phyloP scores from a whole-genome alignment of 2,329 filamentous ascomycete species.

The Huntiella savannae region DNA sequence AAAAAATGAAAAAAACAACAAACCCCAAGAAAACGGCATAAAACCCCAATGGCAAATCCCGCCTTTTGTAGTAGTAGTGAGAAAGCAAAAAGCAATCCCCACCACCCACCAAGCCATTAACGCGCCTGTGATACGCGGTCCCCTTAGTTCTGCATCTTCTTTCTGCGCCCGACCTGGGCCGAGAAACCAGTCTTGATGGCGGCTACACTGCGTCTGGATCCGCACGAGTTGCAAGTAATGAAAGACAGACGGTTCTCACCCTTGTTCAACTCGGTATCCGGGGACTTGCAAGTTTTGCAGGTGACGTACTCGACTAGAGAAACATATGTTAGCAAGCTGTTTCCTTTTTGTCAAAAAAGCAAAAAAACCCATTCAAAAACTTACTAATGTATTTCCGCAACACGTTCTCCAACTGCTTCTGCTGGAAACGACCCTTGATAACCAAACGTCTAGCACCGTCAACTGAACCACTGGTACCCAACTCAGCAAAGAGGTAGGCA shows the following conservation, averaged over 20 bases:
- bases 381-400: constrained; percentile 83
- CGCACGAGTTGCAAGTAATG: constrained; percentile 79
- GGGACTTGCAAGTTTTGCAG: constrained; percentile 93
- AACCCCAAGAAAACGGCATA: too few relatives aligned
- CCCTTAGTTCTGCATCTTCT: constrained; percentile 68
- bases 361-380: constrained; percentile 17
- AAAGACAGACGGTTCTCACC: constrained; percentile 98
- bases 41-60: too few relatives aligned
- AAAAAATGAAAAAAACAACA: too few relatives aligned
- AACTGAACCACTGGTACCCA: constrained; percentile 91
- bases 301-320: constrained; percentile 77
- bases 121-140: constrained; percentile 4
- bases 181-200: constrained; percentile 99
- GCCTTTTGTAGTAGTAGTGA: constrained; percentile 7
- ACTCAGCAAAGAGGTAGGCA: constrained; percentile 88
- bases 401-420: constrained; percentile 98
- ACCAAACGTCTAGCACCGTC: constrained; percentile 84
- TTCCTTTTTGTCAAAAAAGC: background rate
- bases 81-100: background rate
- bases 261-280: constrained; percentile 92
- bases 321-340: background rate
- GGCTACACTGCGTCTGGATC: constrained; percentile 69
- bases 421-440: constrained; percentile 99
- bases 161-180: constrained; percentile 96
- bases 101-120: background rate